These are phyloP conservation scores for Henckelia pumila DNA, from an alignment of 257 asterid species.

Conservation along the genomic window DNA sequence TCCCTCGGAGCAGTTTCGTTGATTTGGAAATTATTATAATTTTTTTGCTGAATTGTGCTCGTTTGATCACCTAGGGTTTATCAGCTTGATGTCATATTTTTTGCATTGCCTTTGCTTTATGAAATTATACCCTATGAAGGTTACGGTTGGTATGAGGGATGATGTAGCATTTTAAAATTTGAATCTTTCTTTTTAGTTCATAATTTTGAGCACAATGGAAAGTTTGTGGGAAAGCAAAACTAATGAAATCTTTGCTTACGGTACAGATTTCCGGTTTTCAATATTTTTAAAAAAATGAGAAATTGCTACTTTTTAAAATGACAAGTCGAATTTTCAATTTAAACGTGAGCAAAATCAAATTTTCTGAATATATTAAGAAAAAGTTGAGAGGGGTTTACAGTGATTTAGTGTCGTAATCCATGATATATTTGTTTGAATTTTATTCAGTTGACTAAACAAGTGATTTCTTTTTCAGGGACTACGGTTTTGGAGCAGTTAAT, in stretches of 20 bases:
- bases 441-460: neutral
- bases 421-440: too few species aligned
- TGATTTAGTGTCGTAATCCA: neutral
- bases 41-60: neutral
- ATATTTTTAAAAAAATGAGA: too few species aligned
- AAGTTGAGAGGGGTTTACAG: neutral
- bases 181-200: neutral
- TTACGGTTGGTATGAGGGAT: neutral
- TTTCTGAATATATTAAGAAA: neutral
- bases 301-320: too few species aligned
- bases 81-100: neutral
- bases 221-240: neutral
- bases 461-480: neutral
- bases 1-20: neutral
- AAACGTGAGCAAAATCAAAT: neutral
- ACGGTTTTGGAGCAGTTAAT: conserved; percentile 21
- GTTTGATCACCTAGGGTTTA: neutral
- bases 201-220: neutral
- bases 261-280: too few species aligned
- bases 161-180: neutral
- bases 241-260: too few species aligned
- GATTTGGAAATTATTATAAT: neutral
- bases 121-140: neutral
- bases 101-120: neutral
- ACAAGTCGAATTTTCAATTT: neutral